Percentiles rank a stretch among this genome's conserved stretches.
phyloP scores from a whole-genome alignment of 805 yeast genomes.

The Kuraishia borneana region DNA sequence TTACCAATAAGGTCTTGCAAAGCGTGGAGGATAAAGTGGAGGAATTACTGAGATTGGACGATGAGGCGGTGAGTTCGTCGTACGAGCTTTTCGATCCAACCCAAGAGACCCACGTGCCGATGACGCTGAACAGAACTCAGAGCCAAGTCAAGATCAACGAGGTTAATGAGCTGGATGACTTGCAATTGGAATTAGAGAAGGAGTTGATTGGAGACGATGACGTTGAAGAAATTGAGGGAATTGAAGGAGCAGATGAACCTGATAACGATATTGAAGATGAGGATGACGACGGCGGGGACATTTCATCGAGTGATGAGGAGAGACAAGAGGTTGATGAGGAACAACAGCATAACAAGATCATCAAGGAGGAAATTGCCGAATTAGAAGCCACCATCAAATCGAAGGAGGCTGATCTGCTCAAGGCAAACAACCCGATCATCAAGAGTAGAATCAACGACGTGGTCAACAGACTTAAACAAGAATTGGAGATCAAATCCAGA shows the following conservation, averaged over 20 bases:
- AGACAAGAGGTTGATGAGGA: slow-evolving; percentile 39
- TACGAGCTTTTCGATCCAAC: slow-evolving; percentile 64
- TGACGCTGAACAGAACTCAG: not conserved
- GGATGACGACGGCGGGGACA: slow-evolving; percentile 19
- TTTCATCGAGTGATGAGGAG: slow-evolving; percentile 26
- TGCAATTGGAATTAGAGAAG: slow-evolving; percentile 45
- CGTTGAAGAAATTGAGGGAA: slow-evolving; percentile 3
- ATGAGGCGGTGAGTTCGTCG: slow-evolving; percentile 69
- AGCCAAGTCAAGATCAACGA: slow-evolving; percentile 6
- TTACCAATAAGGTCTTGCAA: slow-evolving; percentile 62
- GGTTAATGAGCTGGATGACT: slow-evolving; percentile 23
- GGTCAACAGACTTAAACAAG: slow-evolving; percentile 65
- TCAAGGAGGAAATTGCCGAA: slow-evolving; percentile 80
- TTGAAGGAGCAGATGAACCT: slow-evolving; percentile 6
- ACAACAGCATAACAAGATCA: slow-evolving; percentile 55
- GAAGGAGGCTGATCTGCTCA: slow-evolving; percentile 60
- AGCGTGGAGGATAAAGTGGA: slow-evolving; percentile 72
- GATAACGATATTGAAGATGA: slow-evolving; percentile 10
- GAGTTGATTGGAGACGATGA: slow-evolving; percentile 31
- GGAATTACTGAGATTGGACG: slow-evolving; percentile 63
- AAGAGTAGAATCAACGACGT: slow-evolving; percentile 78
- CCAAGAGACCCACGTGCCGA: slow-evolving; percentile 14
- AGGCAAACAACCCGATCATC: slow-evolving; percentile 76
- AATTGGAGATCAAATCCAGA: slow-evolving; percentile 68
- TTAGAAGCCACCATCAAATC: slow-evolving; percentile 66